These are phyloP conservation scores for Usnea hakonensis DNA, from an alignment of 495 filamentous ascomycete species.

Conservation along the genomic window DNA sequence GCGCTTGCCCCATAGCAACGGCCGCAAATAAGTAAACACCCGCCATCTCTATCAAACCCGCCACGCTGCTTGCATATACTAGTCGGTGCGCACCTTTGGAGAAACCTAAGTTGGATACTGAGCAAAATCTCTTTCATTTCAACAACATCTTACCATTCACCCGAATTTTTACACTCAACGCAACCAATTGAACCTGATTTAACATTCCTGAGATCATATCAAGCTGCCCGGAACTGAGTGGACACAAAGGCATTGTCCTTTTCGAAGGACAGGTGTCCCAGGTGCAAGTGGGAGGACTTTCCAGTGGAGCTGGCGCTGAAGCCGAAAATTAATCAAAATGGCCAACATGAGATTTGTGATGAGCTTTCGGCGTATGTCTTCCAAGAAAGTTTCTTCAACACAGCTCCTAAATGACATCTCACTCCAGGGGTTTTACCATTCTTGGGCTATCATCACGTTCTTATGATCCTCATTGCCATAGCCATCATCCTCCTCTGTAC, in stretches of 20 bases:
- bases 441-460: constrained; percentile 95
- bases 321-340: constrained; percentile 21
- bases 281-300: constrained; percentile 5
- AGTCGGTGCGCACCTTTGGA: constrained; percentile 11
- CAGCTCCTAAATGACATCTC: background rate
- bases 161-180: background rate
- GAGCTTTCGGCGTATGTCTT: constrained; percentile 24
- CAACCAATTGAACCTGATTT: too few relatives aligned
- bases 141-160: constrained; percentile 6
- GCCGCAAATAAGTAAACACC: constrained; percentile 15
- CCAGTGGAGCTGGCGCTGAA: background rate
- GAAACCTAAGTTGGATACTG: background rate
- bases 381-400: background rate
- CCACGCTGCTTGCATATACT: constrained; percentile 14
- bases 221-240: constrained; percentile 11
- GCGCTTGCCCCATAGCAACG: constrained; percentile 14
- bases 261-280: constrained; percentile 20
- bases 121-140: background rate
- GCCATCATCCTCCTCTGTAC: constrained; percentile 92
- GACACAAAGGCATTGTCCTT: constrained; percentile 23
- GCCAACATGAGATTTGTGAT: constrained; percentile 29
- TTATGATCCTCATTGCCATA: constrained; percentile 94
- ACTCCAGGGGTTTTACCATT: constrained; percentile 76
- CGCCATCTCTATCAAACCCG: constrained; percentile 9
- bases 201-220: background rate